Evolutionary conservation across 768 basidiomycete genomes (phyloP).

Genomic region (Ramaria rubella): DNA sequence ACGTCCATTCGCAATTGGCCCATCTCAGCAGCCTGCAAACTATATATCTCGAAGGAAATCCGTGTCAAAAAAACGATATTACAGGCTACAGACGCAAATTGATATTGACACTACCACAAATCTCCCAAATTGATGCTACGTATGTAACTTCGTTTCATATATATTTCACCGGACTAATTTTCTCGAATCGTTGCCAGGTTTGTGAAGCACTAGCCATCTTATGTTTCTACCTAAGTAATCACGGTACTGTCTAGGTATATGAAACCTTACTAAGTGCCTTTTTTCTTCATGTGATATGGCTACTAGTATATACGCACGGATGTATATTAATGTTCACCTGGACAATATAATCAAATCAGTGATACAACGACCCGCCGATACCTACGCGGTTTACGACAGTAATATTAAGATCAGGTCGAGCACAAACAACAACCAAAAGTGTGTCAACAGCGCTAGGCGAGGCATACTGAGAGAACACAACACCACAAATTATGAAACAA

Average conservation of each 20-base stretch:
- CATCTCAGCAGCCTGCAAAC: conserved; percentile 63
- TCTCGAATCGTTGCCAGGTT: neutral
- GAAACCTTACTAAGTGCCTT: no score
- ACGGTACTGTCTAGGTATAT: no score
- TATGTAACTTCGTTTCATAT: conserved; percentile 39
- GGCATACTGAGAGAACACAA: neutral
- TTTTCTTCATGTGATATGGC: no score
- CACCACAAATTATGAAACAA: conserved; percentile 5
- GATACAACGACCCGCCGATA: neutral
- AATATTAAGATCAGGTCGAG: neutral
- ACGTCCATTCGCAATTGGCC: conserved; percentile 61
- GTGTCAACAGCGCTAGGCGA: neutral
- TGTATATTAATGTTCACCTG: no score
- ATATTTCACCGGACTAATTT: neutral
- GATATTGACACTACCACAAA: conserved; percentile 78
- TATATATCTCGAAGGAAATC: conserved; percentile 92
- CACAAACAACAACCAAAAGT: neutral
- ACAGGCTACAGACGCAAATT: conserved; percentile 82
- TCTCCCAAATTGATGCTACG: conserved; percentile 95
- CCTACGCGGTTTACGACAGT: neutral
- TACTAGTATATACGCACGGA: no score
- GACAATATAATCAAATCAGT: neutral
- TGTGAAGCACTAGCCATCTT: conserved; percentile 2
- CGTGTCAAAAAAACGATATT: conserved; percentile 76
- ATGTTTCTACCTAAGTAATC: neutral